A percentile compares a stretch with the other conserved stretches of the same genome.
Evolutionary conservation across 352 stramenopile species (phyloP).

Genomic region (Saprolegnia parasitica): DNA sequence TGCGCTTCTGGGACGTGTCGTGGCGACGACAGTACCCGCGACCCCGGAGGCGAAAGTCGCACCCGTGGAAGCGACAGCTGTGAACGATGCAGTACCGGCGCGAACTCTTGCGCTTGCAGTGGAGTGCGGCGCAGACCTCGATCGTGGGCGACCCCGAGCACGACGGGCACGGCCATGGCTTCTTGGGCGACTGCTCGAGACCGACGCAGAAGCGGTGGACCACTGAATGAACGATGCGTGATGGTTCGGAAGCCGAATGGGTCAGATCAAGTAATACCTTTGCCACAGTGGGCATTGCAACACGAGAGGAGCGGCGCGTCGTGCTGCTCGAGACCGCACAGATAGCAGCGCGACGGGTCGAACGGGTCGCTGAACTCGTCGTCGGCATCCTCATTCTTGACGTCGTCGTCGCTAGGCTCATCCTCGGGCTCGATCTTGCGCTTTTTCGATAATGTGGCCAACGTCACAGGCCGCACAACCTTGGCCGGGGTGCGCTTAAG

Average conservation of each 20-base stretch:
- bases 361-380: background rate
- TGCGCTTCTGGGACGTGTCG: conserved; percentile 27
- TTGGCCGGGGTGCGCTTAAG: background rate
- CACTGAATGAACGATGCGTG: background rate
- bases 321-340: background rate
- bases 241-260: background rate
- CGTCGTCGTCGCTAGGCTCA: background rate
- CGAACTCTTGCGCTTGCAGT: conserved; percentile 23
- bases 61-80: conserved; percentile 28
- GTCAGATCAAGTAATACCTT: conserved; percentile 3
- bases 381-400: background rate
- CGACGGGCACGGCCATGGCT: background rate
- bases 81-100: conserved; percentile 25
- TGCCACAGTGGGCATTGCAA: background rate
- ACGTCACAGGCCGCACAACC: background rate
- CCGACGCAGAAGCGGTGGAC: conserved; percentile 9
- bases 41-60: conserved; percentile 25
- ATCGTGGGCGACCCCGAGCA: conserved; percentile 1
- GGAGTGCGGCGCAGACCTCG: conserved; percentile 17
- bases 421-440: background rate
- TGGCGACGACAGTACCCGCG: conserved; percentile 28
- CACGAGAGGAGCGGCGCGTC: background rate
- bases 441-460: no score
- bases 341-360: background rate
- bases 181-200: background rate